phyloP scores from a whole-genome alignment of 805 yeast genomes.

The Kuraishia floccosa region DNA sequence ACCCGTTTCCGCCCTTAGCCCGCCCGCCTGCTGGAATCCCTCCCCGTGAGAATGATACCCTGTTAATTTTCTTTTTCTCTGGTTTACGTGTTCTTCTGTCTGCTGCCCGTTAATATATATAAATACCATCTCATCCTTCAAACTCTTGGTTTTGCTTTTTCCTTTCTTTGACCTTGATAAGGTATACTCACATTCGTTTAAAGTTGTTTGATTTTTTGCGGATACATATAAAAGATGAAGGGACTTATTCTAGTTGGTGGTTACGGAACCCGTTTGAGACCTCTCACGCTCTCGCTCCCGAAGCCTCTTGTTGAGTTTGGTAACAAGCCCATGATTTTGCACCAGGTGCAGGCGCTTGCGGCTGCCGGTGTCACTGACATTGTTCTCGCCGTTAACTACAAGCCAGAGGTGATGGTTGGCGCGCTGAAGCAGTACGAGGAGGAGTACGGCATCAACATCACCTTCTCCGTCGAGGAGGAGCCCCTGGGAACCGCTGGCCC shows the following conservation, averaged over 20 bases:
- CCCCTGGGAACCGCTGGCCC: constrained; percentile 99
- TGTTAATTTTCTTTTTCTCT: too few relatives aligned
- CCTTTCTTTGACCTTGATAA: constrained; percentile 2
- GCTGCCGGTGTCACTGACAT: constrained; percentile 98
- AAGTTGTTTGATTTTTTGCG: too few relatives aligned
- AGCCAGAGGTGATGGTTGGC: constrained; percentile 98
- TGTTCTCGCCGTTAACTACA: constrained; percentile 96
- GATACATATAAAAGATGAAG: constrained; percentile 42
- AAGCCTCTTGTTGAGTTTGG: constrained; percentile 97
- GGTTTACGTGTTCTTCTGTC: too few relatives aligned
- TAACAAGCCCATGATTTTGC: constrained; percentile 98
- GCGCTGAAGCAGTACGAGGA: constrained; percentile 90
- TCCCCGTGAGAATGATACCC: too few relatives aligned
- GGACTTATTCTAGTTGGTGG: constrained; percentile 98
- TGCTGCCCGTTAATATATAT: too few relatives aligned
- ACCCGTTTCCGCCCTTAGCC: too few relatives aligned
- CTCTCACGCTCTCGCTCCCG: constrained; percentile 88
- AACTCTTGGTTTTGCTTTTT: background rate
- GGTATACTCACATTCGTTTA: background rate
- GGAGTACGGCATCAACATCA: constrained; percentile 88
- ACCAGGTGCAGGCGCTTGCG: constrained; percentile 97
- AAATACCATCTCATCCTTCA: too few relatives aligned
- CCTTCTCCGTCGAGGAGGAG: constrained; percentile 97
- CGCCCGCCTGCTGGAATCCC: too few relatives aligned
- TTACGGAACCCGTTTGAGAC: constrained; percentile 99